phyloP scores from a whole-genome alignment of 768 basidiomycete species.

The Galerina sulciceps region DNA sequence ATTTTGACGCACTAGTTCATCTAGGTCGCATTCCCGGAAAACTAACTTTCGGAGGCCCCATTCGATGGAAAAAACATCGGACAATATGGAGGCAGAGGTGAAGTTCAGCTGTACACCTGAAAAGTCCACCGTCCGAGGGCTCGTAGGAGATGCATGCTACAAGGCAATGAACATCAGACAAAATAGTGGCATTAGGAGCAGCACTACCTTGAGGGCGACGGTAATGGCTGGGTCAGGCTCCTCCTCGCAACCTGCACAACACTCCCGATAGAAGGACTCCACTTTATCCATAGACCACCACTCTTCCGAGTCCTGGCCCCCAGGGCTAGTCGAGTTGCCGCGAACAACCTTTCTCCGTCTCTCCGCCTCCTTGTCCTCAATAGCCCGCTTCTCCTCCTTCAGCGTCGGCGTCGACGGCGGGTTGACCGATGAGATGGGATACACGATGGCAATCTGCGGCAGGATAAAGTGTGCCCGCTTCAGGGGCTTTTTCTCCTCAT shows the following conservation, averaged over 20 bases:
- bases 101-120: constrained; percentile 77
- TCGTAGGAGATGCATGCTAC: constrained; percentile 55
- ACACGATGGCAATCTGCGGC: constrained; percentile 83
- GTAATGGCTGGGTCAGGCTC: constrained; percentile 65
- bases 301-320: constrained; percentile 46
- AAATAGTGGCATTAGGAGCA: constrained; percentile 18
- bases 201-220: constrained; percentile 67
- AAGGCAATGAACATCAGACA: neutral
- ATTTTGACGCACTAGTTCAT: constrained; percentile 65
- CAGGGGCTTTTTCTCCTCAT: constrained; percentile 61
- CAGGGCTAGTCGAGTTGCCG: constrained; percentile 47
- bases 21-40: constrained; percentile 86
- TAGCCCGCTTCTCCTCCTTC: constrained; percentile 81
- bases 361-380: constrained; percentile 76
- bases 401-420: constrained; percentile 82
- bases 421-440: constrained; percentile 85
- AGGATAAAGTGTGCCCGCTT: constrained; percentile 93
- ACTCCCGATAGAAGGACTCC: constrained; percentile 85
- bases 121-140: constrained; percentile 78
- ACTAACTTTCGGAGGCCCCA: constrained; percentile 90
- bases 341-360: constrained; percentile 67
- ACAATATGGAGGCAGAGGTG: constrained; percentile 75
- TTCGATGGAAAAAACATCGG: constrained; percentile 91
- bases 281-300: constrained; percentile 91
- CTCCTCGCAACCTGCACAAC: constrained; percentile 80